Evolutionary conservation across 2,329 filamentous ascomycete species (phyloP).

Genomic region (Setomelanomma holmii): DNA sequence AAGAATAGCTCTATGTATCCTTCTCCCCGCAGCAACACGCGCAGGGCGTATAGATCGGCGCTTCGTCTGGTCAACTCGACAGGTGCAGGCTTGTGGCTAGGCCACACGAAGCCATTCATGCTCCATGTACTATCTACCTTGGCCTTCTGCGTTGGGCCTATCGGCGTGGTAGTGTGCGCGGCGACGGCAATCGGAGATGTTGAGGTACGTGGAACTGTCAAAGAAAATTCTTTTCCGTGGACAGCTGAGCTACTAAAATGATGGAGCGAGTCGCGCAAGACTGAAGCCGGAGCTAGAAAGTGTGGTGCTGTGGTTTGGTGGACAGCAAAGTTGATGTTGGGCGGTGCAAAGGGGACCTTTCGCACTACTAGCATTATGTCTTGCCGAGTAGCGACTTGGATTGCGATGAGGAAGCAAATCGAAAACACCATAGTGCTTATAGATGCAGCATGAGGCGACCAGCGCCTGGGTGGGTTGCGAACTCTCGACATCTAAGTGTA

Average conservation of each 20-base stretch:
- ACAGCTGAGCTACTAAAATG: not conserved
- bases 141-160: not conserved
- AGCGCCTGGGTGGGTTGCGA: too few relatives aligned
- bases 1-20: conserved; percentile 12
- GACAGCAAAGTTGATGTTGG: not conserved
- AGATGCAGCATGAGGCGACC: too few relatives aligned
- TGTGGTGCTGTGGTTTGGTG: not conserved
- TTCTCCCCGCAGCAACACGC: not conserved
- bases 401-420: too few relatives aligned
- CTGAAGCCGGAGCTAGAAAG: not conserved
- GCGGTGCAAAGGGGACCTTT: not conserved
- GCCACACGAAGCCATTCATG: not conserved
- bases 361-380: not conserved
- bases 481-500: too few relatives aligned
- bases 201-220: too few relatives aligned
- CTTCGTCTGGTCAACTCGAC: too few relatives aligned
- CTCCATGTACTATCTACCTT: not conserved
- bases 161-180: too few relatives aligned
- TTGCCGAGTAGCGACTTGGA: not conserved
- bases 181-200: too few relatives aligned
- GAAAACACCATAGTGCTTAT: too few relatives aligned
- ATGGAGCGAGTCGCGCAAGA: not conserved
- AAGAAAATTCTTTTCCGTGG: too few relatives aligned
- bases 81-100: too few relatives aligned
- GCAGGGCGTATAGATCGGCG: conserved; percentile 4